phyloP scores from a whole-genome alignment of 1,284 basidiomycete genomes.

The Naganishia albida region DNA sequence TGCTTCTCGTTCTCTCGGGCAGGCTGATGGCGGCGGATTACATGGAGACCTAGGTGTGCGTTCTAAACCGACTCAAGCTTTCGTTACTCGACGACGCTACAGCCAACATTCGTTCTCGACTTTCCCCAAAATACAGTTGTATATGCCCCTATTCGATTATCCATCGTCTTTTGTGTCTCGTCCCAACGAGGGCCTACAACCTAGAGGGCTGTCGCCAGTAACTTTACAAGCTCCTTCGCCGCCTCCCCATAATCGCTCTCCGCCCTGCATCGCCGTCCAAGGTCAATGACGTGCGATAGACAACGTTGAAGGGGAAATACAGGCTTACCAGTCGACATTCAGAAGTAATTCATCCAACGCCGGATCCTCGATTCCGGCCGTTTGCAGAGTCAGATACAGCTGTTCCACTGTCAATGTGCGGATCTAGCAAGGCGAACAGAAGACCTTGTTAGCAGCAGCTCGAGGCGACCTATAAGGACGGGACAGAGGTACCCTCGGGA shows the following conservation, averaged over 20 bases:
- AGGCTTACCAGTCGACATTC: conserved; percentile 74
- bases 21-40: conserved; percentile 56
- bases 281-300: background rate
- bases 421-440: conserved; percentile 59
- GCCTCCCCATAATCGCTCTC: conserved; percentile 1
- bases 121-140: background rate
- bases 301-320: background rate
- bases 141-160: background rate
- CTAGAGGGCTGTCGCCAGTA: conserved; percentile 4
- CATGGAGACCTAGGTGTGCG: conserved; percentile 44
- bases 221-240: background rate
- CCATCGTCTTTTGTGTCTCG: background rate
- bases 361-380: conserved; percentile 66
- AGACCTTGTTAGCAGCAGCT: background rate
- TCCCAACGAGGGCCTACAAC: background rate
- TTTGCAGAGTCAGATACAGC: conserved; percentile 71
- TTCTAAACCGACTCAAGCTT: too few relatives aligned
- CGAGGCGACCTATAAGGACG: too few relatives aligned
- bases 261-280: background rate
- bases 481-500: conserved; percentile 1
- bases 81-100: background rate
- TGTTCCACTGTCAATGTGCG: conserved; percentile 77
- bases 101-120: background rate
- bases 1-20: background rate
- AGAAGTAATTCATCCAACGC: conserved; percentile 74